phyloP scores from a whole-genome alignment of 2,329 filamentous ascomycete genomes.

The Aspergillus ochraceus region DNA sequence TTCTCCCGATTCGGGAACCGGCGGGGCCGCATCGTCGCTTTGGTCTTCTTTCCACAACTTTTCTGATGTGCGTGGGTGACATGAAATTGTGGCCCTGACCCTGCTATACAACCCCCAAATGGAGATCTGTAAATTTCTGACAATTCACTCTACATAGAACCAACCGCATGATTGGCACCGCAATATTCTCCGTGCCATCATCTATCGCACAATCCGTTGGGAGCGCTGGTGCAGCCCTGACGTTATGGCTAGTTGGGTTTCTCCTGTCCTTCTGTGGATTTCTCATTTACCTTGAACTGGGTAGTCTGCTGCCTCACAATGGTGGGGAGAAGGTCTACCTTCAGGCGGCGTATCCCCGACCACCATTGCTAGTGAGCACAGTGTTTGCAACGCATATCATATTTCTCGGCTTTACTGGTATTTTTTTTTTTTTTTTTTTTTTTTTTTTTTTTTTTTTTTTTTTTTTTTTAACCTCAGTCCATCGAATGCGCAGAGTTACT shows the following conservation, averaged over 20 bases:
- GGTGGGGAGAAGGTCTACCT: conserved; percentile 69
- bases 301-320: conserved; percentile 66
- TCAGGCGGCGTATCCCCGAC: conserved; percentile 64
- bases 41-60: conserved; percentile 2
- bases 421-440: not conserved
- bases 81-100: not conserved
- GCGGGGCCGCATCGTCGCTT: not conserved
- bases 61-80: conserved; percentile 1
- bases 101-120: not conserved
- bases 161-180: conserved; percentile 62
- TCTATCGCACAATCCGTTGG: conserved; percentile 64
- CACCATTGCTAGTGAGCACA: conserved; percentile 61
- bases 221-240: conserved; percentile 61
- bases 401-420: conserved; percentile 58
- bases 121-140: not conserved
- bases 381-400: conserved; percentile 64
- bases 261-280: conserved; percentile 61
- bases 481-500: not conserved
- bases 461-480: not conserved
- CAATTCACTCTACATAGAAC: not conserved
- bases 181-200: conserved; percentile 69
- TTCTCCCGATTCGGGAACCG: not conserved
- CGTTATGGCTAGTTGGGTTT: conserved; percentile 63
- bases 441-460: not conserved
- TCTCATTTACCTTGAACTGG: conserved; percentile 64